Evolutionary conservation across 371 early-diverging fungal species (phyloP).

Genomic region (Parasitella parasitica): DNA sequence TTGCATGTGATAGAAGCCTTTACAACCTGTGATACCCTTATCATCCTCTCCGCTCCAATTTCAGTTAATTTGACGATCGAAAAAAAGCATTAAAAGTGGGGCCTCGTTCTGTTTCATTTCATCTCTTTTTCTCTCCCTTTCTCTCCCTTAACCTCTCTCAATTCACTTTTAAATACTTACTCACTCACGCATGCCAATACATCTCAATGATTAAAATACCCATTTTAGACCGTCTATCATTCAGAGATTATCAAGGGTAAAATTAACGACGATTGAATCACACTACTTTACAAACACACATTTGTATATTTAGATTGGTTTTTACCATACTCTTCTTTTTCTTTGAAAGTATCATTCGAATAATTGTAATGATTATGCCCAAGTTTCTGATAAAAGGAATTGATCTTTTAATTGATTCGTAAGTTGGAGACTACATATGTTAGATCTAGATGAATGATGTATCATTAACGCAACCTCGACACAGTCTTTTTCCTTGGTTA

Average conservation of each 20-base stretch:
- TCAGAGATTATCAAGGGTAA: slow-evolving; percentile 54
- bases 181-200: no score
- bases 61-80: neutral
- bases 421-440: no score
- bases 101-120: neutral
- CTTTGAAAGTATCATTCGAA: slow-evolving; percentile 65
- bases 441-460: neutral
- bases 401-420: slow-evolving; percentile 42
- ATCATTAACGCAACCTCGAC: neutral
- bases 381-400: slow-evolving; percentile 45
- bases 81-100: neutral
- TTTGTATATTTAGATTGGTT: slow-evolving; percentile 35
- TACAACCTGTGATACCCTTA: neutral
- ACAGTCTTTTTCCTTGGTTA: slow-evolving; percentile 54
- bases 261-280: neutral
- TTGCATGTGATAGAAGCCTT: neutral
- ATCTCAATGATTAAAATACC: slow-evolving; percentile 36
- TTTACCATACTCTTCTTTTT: slow-evolving; percentile 68
- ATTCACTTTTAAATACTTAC: no score
- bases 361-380: slow-evolving; percentile 67
- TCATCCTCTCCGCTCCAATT: neutral
- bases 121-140: neutral
- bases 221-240: slow-evolving; percentile 47
- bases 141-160: neutral
- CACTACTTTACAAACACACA: neutral